Base-by-base conservation (phyloP, 768 basidiomycete genomes). In the Naematelia aurantialba region DNA sequence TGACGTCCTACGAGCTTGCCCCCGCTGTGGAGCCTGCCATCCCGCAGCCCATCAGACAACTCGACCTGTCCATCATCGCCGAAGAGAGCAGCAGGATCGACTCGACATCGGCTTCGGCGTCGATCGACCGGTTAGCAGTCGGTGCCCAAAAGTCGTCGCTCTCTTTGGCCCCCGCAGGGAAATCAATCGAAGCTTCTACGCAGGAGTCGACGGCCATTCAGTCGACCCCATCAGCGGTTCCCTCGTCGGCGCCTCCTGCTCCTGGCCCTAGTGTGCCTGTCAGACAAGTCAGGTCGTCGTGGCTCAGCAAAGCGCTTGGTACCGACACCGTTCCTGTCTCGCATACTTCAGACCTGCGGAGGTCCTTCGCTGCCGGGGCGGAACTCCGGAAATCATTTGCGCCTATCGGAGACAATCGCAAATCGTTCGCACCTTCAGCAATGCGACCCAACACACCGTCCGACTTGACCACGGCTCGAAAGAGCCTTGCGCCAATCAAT, bases 291-390 rank as follows among this genome's bases (percentile, higher is more conserved):
- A 69, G 72, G 26, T 70, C 67, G 11, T 73, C 72, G 11, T 73
- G 72, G 72, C 63, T 73, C 5, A 56, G 52, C 44, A 68, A 70
- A 56, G 72, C 72, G 19, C 67, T 73, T 30, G 67, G 65, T 21
- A 51, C 63, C 17, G 67, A 50, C 46, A 47, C 65, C 25, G 55
- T 62, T 27, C 65, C 68, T 1, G 25, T 58, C 48, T 47, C 31
- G 27, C 53, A 47, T 25, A 19, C 26, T 24, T 22, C 24, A 14
- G 45, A 24, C 24, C 13, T 55, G 39, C 54, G 54, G 42, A 44
- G 45, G 39, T 55, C 54, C n/a, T 19, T 55, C 3, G 52, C 39
- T 42, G 4, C 34, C 8, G 34, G 52, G 34, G 19, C 54, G 11
- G 4, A 39, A 13, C 54, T 30, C 34, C 60, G 60, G 8, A n/a